A percentile compares a stretch with the other conserved stretches of the same genome.
Evolutionary conservation across 352 stramenopile species (phyloP).

Genomic region (Pythium guiyangense): DNA sequence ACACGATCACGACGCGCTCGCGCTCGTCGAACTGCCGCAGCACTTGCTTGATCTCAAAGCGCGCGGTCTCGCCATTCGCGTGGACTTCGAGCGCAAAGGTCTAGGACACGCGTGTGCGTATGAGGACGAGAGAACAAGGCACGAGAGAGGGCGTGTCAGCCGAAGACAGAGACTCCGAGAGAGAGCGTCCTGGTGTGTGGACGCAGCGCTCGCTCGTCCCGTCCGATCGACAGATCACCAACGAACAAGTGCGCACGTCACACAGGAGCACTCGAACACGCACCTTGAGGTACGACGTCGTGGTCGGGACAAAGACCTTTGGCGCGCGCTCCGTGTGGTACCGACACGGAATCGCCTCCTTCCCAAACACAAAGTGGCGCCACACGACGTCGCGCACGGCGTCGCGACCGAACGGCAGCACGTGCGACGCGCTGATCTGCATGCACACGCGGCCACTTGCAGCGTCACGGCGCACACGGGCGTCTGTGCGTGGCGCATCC

Average conservation of each 20-base stretch:
- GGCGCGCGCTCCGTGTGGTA: too few relatives aligned
- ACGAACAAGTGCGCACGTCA: background rate
- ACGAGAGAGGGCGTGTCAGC: background rate
- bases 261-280: background rate
- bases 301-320: too few relatives aligned
- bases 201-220: too few relatives aligned
- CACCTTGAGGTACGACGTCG: slow-evolving; percentile 10
- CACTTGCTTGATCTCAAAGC: slow-evolving; percentile 36
- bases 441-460: too few relatives aligned
- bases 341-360: too few relatives aligned
- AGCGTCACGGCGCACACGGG: slow-evolving; percentile 14
- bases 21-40: slow-evolving; percentile 25
- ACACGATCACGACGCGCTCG: slow-evolving; percentile 43
- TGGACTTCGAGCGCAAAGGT: slow-evolving; percentile 33
- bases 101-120: background rate
- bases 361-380: too few relatives aligned
- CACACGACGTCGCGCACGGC: too few relatives aligned
- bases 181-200: background rate
- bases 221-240: too few relatives aligned
- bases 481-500: slow-evolving; percentile 19
- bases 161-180: background rate
- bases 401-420: too few relatives aligned
- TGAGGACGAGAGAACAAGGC: background rate
- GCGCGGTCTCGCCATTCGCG: slow-evolving; percentile 19
- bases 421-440: too few relatives aligned